Base-by-base conservation (phyloP, 495 filamentous ascomycete genomes). In the Neurospora sp. region DNA sequence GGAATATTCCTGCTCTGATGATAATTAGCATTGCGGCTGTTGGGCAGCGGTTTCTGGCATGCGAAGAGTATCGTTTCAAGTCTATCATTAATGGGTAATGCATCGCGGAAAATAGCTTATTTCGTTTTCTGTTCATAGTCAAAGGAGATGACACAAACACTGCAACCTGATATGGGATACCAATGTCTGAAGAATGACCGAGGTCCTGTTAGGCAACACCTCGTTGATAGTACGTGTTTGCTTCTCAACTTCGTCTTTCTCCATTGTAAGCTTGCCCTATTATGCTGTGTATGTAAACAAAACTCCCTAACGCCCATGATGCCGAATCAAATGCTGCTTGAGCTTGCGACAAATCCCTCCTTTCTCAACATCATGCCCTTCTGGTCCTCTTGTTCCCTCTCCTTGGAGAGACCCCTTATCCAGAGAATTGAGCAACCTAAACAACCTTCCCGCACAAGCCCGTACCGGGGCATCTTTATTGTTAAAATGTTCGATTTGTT, bases 401-500 rank as follows among this genome's bases (percentile, higher is more conserved):
- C 45, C 21, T 24, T 10, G 1, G 24, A 31, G 10, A 10, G 4
- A 8, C 54, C 13, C 3, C 6, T 28, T 1, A 7, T 28, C 3
- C 48, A 3, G 15, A 7, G 2, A 31, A 34, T 17, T 17, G 34
- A 15, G 5, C 24, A 62, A 8, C 28, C 54, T 13, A 9, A 62
- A 31, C 13, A 19, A 31, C 4, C 28, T 62, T 17, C 13, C 28
- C 54, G 17, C 54, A 62, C 24, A 31, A 62, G 77, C 81, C 84
- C 83, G 78, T 71, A 79, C 84, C 82, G 81, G 83, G 83, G 81
- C 83, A 73, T 71, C 82, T 71, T 43, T 45, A 45, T 69, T 76
- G 80, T 76, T 85, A 85, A 75, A 82, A 85, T 34, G 84, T 82
- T 77, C 85, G 81, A 83, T 86, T 86, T 59, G 83, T 86, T 82